Base-by-base conservation (phyloP, 2,329 filamentous ascomycete species). In the Cordyceps cateniannulata region DNA sequence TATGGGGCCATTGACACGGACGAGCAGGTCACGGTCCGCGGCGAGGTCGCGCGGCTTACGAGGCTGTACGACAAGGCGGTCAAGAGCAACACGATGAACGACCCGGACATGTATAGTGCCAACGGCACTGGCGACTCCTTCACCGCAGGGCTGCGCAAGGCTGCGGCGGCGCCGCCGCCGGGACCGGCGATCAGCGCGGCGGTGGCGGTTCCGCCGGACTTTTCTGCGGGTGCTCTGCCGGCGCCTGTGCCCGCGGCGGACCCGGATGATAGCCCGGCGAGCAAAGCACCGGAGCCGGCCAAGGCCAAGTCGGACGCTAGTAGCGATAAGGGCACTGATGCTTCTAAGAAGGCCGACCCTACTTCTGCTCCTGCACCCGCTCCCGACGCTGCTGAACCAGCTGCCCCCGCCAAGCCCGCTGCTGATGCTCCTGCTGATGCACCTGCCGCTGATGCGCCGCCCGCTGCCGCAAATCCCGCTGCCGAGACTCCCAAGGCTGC, bases 1-100 rank as follows among this genome's bases (percentile, higher is more conserved):
- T 66, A 66, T 44, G 64, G 64, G 44, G 64, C 63, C 25, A 66
- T 66, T 24, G 63, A 65, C 58, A 66, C 61, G n/a, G 65, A 67
- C 44, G 65, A 65, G 49, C 57, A 65, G 42, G 65, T 67, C 57
- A 66, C 65, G 14, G 64, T 67, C 9, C 64, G 65, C 55, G 62
- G 65, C 40, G 65, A 67, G 62, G 64, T 67, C 1, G 65, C 65
- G 18, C 59, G 65, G 16, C 60, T 67, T 14, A 67, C 63, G 6
- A 56, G 65, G n/a, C 51, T 65, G n/a, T 67, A 66, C 45, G 64
- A 67, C 62, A 65, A 63, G 59, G 65, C 65, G 32, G 63, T 67
- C 57, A 65, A 65, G 54, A 66, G 57, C 20, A 66, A 66, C 49
- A 65, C 63, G 40, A 61, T 65, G 59, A 66, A 65, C 48, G 61